Base-by-base conservation (phyloP, 495 filamentous ascomycete genomes). In the Annulohypoxylon stygium region DNA sequence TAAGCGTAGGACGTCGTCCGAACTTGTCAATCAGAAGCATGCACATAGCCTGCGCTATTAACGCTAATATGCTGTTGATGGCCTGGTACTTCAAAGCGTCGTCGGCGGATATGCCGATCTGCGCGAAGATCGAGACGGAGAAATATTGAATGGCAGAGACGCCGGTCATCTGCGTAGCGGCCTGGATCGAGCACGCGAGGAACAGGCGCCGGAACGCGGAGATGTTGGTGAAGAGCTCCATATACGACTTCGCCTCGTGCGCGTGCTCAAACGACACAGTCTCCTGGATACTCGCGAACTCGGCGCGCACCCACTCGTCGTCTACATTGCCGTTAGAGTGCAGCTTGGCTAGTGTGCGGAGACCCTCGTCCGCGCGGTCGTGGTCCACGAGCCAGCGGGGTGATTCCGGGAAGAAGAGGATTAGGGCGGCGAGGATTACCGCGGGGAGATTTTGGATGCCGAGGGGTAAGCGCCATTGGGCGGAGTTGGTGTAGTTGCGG, bases 101-200 rank as follows among this genome's bases (percentile, higher is more conserved):
- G 61, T 88, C 83, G 33, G 86, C 84, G 5, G 78, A 76, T 71
- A 93, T 91, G 11, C 91, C 91, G 78, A 93, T 92, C 74, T 92
- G 88, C 10, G 76, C 81, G 78, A 89, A 90, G 70, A 93, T 92
- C 0, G 75, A 83, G n/a, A 90, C 88, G 14, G 86, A 89, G 76
- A 90, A 93, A 76, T 93, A 92, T 82, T 93, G 90, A 74, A 93
- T 92, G 0, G 90, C 90, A 3, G 86, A 89, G 3, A 92, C 90
- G 67, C 91, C 91, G 0, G 91, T 93, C 90, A 93, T 90, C 73
- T 93, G 91, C 14, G 88, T 85, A 1, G 88, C 89, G 4, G 89
- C 90, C 77, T 93, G 91, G 16, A 93, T 78, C 0, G 91, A 82
- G 73, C 86, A 88, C 61, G 89, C 90, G 14, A 93, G 83, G 77